These are phyloP conservation scores for Tilletiaria anomala DNA, from an alignment of 1,284 basidiomycete genomes.

Conservation along the genomic window DNA sequence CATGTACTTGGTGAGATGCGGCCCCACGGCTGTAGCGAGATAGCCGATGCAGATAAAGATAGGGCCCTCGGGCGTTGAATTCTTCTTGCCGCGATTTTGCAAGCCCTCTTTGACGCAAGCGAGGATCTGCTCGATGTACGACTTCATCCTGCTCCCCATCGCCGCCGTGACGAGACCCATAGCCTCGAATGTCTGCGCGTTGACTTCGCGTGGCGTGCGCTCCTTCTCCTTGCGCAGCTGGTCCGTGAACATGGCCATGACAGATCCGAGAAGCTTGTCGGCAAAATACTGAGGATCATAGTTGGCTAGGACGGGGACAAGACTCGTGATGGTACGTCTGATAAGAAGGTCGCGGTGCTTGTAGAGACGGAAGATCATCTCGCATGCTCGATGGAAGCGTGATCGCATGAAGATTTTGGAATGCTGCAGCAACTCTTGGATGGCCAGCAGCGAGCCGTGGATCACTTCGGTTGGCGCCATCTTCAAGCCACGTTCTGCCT, in stretches of 20 bases:
- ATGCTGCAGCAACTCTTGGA: conserved; percentile 77
- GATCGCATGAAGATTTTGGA: conserved; percentile 94
- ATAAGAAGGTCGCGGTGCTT: conserved; percentile 79
- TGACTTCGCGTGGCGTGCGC: background rate
- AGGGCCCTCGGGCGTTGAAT: conserved; percentile 79
- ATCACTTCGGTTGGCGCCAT: conserved; percentile 60
- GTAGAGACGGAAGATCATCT: conserved; percentile 79
- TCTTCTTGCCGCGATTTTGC: conserved; percentile 75
- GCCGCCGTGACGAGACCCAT: conserved; percentile 88
- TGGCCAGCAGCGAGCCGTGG: conserved; percentile 82
- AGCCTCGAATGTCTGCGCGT: conserved; percentile 61
- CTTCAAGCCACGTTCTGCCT: conserved; percentile 69
- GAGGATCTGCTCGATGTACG: conserved; percentile 86
- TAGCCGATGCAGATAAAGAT: conserved; percentile 97
- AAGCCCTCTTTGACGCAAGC: conserved; percentile 75
- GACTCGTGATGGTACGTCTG: conserved; percentile 46
- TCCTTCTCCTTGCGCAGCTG: conserved; percentile 29
- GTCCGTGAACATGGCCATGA: conserved; percentile 26
- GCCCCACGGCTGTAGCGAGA: conserved; percentile 86
- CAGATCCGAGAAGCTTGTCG: conserved; percentile 29
- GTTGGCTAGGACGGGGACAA: conserved; percentile 32
- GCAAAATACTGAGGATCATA: conserved; percentile 37
- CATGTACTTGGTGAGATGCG: conserved; percentile 82
- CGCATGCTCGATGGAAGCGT: conserved; percentile 72
- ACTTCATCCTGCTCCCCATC: conserved; percentile 86